A percentile compares a stretch with the other conserved stretches of the same genome.
Evolutionary conservation across 345 rosid species (phyloP).

Genomic region (Acer saccharum): DNA sequence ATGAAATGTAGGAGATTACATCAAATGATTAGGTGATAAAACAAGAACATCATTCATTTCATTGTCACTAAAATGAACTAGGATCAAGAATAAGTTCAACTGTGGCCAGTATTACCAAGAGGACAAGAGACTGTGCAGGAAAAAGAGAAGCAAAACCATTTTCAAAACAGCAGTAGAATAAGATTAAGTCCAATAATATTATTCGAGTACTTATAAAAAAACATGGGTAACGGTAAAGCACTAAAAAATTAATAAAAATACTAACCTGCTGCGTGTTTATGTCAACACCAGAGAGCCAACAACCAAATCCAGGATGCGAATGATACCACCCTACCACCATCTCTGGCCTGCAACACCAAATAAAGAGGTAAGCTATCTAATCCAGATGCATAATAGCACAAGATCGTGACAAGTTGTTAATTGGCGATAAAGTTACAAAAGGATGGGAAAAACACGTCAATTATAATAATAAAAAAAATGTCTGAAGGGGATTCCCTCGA

Average conservation of each 20-base stretch:
- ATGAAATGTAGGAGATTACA: background rate
- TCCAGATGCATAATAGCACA: background rate
- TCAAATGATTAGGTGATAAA: background rate
- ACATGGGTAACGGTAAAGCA: background rate
- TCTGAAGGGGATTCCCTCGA: background rate
- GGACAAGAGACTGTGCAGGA: background rate
- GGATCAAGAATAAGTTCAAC: background rate
- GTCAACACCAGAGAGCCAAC: constrained; percentile 99
- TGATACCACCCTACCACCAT: constrained; percentile 99
- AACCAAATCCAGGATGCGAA: constrained; percentile 99
- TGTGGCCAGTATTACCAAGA: background rate
- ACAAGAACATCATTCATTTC: background rate
- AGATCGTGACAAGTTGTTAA: background rate
- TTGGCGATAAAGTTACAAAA: background rate
- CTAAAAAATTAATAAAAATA: background rate
- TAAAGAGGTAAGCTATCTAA: constrained; percentile 7
- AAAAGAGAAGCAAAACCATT: background rate
- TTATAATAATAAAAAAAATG: background rate
- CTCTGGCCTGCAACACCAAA: constrained; percentile 71
- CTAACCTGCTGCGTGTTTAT: constrained; percentile 94
- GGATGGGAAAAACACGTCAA: background rate
- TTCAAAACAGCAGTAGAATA: background rate
- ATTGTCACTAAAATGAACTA: background rate
- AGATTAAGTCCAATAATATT: background rate
- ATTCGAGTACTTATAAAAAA: background rate